These are phyloP conservation scores for Podaxis carcinomalis DNA, from an alignment of 768 basidiomycete genomes.

Conservation along the genomic window DNA sequence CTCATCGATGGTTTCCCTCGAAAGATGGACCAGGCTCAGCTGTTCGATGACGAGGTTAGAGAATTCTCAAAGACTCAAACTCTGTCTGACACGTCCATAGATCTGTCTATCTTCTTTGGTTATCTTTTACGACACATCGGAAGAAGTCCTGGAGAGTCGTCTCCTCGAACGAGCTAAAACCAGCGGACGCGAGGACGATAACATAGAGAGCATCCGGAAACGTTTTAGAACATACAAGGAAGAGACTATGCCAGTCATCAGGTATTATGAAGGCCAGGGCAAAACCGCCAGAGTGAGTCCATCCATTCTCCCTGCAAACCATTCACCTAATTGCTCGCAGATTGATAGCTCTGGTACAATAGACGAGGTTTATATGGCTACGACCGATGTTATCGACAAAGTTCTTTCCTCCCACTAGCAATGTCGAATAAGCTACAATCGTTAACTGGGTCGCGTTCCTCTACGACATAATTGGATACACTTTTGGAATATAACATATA, in stretches of 20 bases:
- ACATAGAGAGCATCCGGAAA: conserved; percentile 90
- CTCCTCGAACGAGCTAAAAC: conserved; percentile 90
- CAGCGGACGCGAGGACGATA: conserved; percentile 94
- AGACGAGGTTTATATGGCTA: conserved; percentile 66
- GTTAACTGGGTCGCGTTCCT: not conserved
- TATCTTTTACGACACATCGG: conserved; percentile 82
- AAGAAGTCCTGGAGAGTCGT: conserved; percentile 83
- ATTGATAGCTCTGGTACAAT: conserved; percentile 65
- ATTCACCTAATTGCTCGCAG: conserved; percentile 19
- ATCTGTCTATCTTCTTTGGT: conserved; percentile 79
- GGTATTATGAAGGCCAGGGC: conserved; percentile 60
- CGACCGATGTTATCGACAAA: conserved; percentile 45
- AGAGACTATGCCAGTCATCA: conserved; percentile 91
- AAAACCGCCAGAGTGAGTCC: conserved; percentile 77
- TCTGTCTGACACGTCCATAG: conserved; percentile 29
- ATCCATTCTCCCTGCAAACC: not conserved
- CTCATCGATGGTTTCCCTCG: conserved; percentile 96
- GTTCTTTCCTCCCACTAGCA: conserved; percentile 15
- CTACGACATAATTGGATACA: not conserved
- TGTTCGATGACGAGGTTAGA: conserved; percentile 82
- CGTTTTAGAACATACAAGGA: conserved; percentile 90
- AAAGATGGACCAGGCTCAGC: conserved; percentile 96
- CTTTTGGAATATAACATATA: not conserved
- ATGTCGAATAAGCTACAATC: too few relatives aligned
- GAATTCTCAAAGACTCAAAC: not conserved